Evolutionary conservation across 1,139 yeast genomes (phyloP), one percentile per base, ranked within the genome.

Genomic region (Suhomyces bokatorum): DNA sequence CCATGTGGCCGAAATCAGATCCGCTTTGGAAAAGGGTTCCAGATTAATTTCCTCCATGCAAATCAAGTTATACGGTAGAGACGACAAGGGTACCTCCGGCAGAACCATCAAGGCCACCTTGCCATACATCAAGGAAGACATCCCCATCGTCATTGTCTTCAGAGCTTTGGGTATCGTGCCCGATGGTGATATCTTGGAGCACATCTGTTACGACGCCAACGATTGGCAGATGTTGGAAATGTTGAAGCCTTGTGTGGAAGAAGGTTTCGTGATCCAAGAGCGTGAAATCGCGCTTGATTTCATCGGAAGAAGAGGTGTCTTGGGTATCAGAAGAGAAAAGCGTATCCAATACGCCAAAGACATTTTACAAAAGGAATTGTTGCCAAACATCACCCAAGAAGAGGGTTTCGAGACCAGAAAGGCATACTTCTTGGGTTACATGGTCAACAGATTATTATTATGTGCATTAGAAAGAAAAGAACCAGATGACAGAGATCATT

Each of bases 191-290:
- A 95, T 93, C 60, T 75, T 95, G 58, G 98, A 93, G 68, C 99
- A 93, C 67, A 93, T 93, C 48, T 95, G 99, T 73, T 95, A 91
- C 66, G 99, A 93, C 67, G 91, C 91, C 47, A 87, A 86, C 56
- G 99, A 93, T 73, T 91, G 98, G 97, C 99, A 93, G 70, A 95
- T 95, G 99, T 80, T 93, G 69, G 99, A 95, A 71, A 89, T 93
- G 95, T 78, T 95, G 62, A 95, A 93, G 66, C 99, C 99, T 4
- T 93, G 99, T 80, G 96, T 95, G 51, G 99, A 95, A 68, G 99
- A 95, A 73, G 99, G 97, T 46, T 95, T 93, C 67, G 95, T 93
- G 41, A 91, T 95, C 51, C 99, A 95, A 71, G 98, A 95, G 64
- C 85, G 96, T 63, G 99, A 93, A 72, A 96, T 95, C 43, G 99